Evolutionary conservation across 2,329 filamentous ascomycete species (phyloP), one percentile per base, ranked within the genome.

Genomic region (Gnomoniopsis smithogilvyi): DNA sequence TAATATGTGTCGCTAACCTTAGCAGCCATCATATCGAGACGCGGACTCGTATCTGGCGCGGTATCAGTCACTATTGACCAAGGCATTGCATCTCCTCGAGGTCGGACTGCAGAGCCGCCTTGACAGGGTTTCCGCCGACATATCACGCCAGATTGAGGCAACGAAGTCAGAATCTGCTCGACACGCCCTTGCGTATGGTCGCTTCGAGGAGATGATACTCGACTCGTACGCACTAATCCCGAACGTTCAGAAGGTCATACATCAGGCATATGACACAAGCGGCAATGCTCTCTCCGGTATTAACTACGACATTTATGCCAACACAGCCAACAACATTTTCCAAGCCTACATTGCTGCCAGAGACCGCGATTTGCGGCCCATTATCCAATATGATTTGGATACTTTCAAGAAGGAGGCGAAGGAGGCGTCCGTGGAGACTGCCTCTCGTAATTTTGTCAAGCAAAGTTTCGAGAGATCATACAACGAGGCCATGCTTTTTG

Each of bases 41-140:
- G 88, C 93, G 2, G 88, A 92, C 63, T 86, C 89, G 2, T 98
- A 97, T 71, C 84, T 93, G 47, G 92, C 94, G 7, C 86, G 92
- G 61, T 98, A 98, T 72, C 86, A 91, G 61, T 81, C 95, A 0
- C 81, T 97, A 14, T 82, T 98, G 15, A 85, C 84, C 30, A 86
- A 86, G 65, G 82, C 85, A 0, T 75, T 88, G 11, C 84, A 87
- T 66, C 73, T 88, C 14, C 76, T 88, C 6, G 84, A 86, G 62
- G 79, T 84, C 26, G 82, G 79, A 26, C 83, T 84, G 67, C 80
- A 75, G 10, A 76, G 72, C 26, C 78, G 78, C 11, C 71, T 84
- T 24, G 80, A 85, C 56, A 80, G 76, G 57, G 76, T 82, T 4
- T 83, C 82, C 0, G 68, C 75, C 2, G 83, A 85, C n/a, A 75